phyloP scores from a whole-genome alignment of 768 basidiomycete genomes.

The Mycena capillaripes region DNA sequence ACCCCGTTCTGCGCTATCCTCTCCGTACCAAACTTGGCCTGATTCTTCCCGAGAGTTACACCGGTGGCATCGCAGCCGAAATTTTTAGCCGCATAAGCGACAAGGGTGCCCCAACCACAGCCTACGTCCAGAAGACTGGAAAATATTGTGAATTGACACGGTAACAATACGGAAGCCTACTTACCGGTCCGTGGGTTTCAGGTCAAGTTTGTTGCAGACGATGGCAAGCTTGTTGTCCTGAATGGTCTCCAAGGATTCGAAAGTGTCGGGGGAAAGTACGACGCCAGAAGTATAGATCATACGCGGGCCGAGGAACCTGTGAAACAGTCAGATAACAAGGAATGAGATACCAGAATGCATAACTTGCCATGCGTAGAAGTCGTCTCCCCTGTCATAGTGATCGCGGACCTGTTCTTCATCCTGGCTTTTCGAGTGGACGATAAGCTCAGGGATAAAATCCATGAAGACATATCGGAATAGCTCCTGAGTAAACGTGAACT shows the following conservation, averaged over 20 bases:
- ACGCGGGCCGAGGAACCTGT: slow-evolving; percentile 92
- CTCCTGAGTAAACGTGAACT: slow-evolving; percentile 90
- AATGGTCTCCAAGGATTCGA: slow-evolving; percentile 91
- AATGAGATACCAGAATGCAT: too few species aligned
- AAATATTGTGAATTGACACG: slow-evolving; percentile 9
- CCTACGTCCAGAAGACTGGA: slow-evolving; percentile 83
- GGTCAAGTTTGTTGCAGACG: slow-evolving; percentile 94
- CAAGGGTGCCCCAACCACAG: slow-evolving; percentile 97
- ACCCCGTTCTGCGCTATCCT: slow-evolving; percentile 88
- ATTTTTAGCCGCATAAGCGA: slow-evolving; percentile 96
- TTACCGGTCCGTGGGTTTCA: slow-evolving; percentile 85
- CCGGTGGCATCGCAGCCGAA: slow-evolving; percentile 97
- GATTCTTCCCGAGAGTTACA: slow-evolving; percentile 92
- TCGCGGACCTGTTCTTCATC: slow-evolving; percentile 97
- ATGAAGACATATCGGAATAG: slow-evolving; percentile 95
- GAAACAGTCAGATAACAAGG: too few species aligned
- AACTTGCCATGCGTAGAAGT: slow-evolving; percentile 90
- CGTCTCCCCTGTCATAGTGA: slow-evolving; percentile 97
- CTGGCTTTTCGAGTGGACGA: slow-evolving; percentile 90
- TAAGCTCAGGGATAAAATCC: slow-evolving; percentile 92
- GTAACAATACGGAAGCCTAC: slow-evolving; percentile 12
- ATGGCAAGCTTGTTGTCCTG: slow-evolving; percentile 98
- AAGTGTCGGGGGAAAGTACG: slow-evolving; percentile 73
- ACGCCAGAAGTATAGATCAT: slow-evolving; percentile 99
- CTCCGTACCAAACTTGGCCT: slow-evolving; percentile 92